Percentiles rank a stretch among this genome's conserved stretches.
Conservation (phyloP, 1,284 basidiomycete genomes). For the Coniferiporia sulphurascens region DNA sequence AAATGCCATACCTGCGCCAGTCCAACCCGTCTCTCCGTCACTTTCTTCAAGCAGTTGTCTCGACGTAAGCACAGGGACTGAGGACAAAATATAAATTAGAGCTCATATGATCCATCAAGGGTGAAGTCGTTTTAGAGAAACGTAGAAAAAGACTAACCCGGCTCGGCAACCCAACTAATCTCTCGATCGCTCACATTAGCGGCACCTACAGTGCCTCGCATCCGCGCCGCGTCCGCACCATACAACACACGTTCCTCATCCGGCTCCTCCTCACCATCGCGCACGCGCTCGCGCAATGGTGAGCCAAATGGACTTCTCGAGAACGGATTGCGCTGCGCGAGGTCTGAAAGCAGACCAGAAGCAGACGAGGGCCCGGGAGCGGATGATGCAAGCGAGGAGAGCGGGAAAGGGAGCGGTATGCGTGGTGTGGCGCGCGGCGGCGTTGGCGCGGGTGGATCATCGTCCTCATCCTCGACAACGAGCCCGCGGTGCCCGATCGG, state of each 20-base stretch:
- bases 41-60: neutral
- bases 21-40: constrained; percentile 69
- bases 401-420: constrained; percentile 13
- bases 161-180: constrained; percentile 72
- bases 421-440: constrained; percentile 20
- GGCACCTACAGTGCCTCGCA: neutral
- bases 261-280: constrained; percentile 45
- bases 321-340: constrained; percentile 39
- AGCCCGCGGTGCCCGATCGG: constrained; percentile 56
- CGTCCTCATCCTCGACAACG: constrained; percentile 66
- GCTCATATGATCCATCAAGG: neutral
- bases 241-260: constrained; percentile 58
- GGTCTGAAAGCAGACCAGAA: constrained; percentile 40
- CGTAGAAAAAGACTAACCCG: constrained; percentile 40
- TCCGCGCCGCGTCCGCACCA: constrained; percentile 4
- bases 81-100: neutral
- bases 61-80: constrained; percentile 4
- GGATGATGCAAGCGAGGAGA: neutral
- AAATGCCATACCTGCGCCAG: constrained; percentile 51
- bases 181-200: constrained; percentile 40
- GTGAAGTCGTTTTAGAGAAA: neutral
- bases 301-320: constrained; percentile 69
- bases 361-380: constrained; percentile 28
- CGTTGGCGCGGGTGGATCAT: constrained; percentile 36
- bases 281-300: constrained; percentile 49